phyloP scores from a whole-genome alignment of 2,329 filamentous ascomycete species.

The Fusarium devonianum region DNA sequence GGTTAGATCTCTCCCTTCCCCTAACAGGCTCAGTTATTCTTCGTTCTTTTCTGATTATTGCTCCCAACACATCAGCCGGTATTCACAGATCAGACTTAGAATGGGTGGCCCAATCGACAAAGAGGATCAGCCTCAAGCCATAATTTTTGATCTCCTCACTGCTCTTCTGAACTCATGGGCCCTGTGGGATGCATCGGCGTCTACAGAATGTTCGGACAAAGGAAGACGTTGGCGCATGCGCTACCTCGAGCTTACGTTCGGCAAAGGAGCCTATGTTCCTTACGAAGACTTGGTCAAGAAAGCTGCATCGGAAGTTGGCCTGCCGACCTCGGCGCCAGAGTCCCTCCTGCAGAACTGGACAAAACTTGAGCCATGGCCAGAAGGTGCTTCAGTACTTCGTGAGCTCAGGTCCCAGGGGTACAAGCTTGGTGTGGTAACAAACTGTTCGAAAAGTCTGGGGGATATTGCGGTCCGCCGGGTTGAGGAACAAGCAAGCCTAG shows the following conservation, averaged over 20 bases:
- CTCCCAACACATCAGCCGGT: too few species aligned
- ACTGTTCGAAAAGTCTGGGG: constrained; percentile 47
- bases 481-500: constrained; percentile 9
- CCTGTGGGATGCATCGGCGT: constrained; percentile 47
- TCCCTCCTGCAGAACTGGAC: constrained; percentile 42
- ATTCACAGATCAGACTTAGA: too few species aligned
- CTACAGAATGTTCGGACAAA: constrained; percentile 35
- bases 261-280: constrained; percentile 43
- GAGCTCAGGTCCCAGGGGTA: constrained; percentile 41
- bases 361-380: constrained; percentile 40
- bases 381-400: constrained; percentile 26
- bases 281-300: constrained; percentile 45
- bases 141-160: constrained; percentile 52
- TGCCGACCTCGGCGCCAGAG: constrained; percentile 41
- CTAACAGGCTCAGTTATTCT: too few species aligned
- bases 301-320: constrained; percentile 42
- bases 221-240: constrained; percentile 47
- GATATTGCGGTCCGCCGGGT: constrained; percentile 26
- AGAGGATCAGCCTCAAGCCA: constrained; percentile 45
- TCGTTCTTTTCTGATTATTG: too few species aligned
- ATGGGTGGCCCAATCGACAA: too few species aligned
- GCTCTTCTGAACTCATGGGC: constrained; percentile 51
- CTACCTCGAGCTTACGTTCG: constrained; percentile 50
- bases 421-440: constrained; percentile 48
- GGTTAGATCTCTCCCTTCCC: too few species aligned